Evolutionary conservation across 2,329 filamentous ascomycete genomes (phyloP).

Genomic region (Keithomyces neogunnii): DNA sequence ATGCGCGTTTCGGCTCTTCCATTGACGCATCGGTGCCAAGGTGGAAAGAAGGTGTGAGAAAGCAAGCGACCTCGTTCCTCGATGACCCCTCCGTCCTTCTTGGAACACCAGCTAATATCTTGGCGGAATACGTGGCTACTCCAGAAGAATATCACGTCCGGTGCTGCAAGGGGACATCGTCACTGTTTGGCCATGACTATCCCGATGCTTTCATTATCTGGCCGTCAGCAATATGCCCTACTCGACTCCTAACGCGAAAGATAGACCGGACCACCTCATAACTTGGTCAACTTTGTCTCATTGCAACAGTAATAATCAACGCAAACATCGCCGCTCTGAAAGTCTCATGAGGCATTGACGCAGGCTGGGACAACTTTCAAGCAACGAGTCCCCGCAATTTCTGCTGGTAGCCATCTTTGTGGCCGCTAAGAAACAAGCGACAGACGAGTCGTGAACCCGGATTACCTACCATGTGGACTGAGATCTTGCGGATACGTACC

Average conservation of each 20-base stretch:
- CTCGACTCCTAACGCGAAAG: conserved; percentile 26
- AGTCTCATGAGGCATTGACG: conserved; percentile 59
- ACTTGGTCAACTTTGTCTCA: conserved; percentile 61
- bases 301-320: conserved; percentile 70
- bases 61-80: conserved; percentile 44
- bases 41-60: conserved; percentile 52
- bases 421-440: conserved; percentile 56
- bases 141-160: conserved; percentile 76
- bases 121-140: conserved; percentile 74
- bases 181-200: conserved; percentile 75
- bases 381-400: conserved; percentile 86
- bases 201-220: conserved; percentile 78
- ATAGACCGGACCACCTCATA: conserved; percentile 38
- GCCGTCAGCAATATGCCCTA: conserved; percentile 52
- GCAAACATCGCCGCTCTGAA: conserved; percentile 51
- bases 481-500: conserved; percentile 63
- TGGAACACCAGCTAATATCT: conserved; percentile 83
- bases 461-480: conserved; percentile 73
- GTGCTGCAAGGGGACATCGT: conserved; percentile 91
- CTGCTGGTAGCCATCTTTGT: conserved; percentile 70
- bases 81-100: conserved; percentile 66
- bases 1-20: too few species aligned
- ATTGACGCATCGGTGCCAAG: neutral
- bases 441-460: conserved; percentile 47
- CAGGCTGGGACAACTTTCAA: conserved; percentile 61